Base-by-base conservation (phyloP, 306 rosid genomes). In the Corylus americana region DNA sequence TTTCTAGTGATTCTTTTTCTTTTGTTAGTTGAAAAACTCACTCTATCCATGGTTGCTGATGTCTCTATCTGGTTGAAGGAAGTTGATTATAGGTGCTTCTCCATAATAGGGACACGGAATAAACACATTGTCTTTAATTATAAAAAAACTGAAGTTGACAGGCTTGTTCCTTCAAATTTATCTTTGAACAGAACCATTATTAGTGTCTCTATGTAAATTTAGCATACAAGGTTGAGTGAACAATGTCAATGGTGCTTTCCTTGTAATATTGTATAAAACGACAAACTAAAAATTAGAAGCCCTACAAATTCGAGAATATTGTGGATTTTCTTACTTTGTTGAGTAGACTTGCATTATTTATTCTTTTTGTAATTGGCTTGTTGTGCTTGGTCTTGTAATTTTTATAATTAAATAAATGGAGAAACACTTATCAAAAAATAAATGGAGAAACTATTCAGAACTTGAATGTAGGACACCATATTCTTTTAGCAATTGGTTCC, bases 81-180 rank as follows among this genome's bases (percentile, higher is more conserved):
- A 64, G 70, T 16, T 64, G 70, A 64, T 64, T 64, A 64, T 35
- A 14, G 70, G 55, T 45, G 54, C 55, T 70, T 47, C 55, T 44
- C 29, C 45, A n/a, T 20, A 48, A 70, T 8, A 45, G 27, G 11
- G 16, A 4, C 44, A 5, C 2, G 55, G 44, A 48, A 25, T 12
- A 47, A 70, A 22, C 74, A 44, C 16, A 20, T 45, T 45, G 55
- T 70, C 55, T 20, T 22, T 39, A 39, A 4, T 39, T 39, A 4
- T 39, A 39, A 39, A 3, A 39, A 3, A 39, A 39, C 8, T 5
- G 45, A 47, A 70, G 18, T 45, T 45, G 51, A 11, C 3, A 9
- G 74, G 47, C 54, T 5, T 47, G 20, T 55, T 70, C 14, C 25
- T 4, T 17, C 13, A 20, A 45, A 70, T 71, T 22, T 71, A 3